phyloP scores from a whole-genome alignment of 129 eudicot species.

The Dittrichia graveolens region DNA sequence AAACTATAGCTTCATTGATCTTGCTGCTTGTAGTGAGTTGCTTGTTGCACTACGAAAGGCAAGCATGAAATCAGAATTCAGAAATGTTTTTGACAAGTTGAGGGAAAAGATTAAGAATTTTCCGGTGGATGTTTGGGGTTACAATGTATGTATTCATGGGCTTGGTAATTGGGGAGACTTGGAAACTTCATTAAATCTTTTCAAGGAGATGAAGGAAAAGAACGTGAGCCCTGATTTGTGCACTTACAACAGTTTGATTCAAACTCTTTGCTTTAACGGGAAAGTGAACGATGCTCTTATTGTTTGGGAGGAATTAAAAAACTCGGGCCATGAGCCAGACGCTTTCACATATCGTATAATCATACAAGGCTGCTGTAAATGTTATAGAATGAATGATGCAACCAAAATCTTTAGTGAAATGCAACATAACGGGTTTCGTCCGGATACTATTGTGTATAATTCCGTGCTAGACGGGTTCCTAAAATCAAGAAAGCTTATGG shows the following conservation, averaged over 20 bases:
- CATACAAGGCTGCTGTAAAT: slow-evolving; percentile 82
- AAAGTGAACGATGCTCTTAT: slow-evolving; percentile 79
- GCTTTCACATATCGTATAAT: slow-evolving; percentile 72
- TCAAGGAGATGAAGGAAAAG: slow-evolving; percentile 83
- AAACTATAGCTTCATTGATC: slow-evolving; percentile 34
- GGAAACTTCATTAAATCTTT: slow-evolving; percentile 59
- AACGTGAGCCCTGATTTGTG: slow-evolving; percentile 68
- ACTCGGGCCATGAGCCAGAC: slow-evolving; percentile 91
- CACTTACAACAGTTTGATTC: slow-evolving; percentile 84
- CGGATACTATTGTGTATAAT: slow-evolving; percentile 71
- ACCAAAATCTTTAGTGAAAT: slow-evolving; percentile 70
- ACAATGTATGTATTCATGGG: slow-evolving; percentile 81
- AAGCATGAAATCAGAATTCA: slow-evolving; percentile 59
- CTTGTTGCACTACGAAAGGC: slow-evolving; percentile 67
- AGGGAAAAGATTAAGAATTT: slow-evolving; percentile 46
- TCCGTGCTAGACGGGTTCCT: slow-evolving; percentile 78
- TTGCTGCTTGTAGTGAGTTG: slow-evolving; percentile 73
- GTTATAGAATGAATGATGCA: slow-evolving; percentile 68
- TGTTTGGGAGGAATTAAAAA: slow-evolving; percentile 81
- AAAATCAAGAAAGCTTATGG: slow-evolving; percentile 70
- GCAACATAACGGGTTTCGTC: slow-evolving; percentile 73
- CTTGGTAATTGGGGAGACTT: slow-evolving; percentile 94
- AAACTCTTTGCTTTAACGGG: slow-evolving; percentile 71
- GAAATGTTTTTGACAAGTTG: slow-evolving; percentile 48
- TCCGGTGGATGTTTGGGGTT: slow-evolving; percentile 70